Evolutionary conservation across 169 alveolate genomes (phyloP).

Genomic region (Babesia sp.): DNA sequence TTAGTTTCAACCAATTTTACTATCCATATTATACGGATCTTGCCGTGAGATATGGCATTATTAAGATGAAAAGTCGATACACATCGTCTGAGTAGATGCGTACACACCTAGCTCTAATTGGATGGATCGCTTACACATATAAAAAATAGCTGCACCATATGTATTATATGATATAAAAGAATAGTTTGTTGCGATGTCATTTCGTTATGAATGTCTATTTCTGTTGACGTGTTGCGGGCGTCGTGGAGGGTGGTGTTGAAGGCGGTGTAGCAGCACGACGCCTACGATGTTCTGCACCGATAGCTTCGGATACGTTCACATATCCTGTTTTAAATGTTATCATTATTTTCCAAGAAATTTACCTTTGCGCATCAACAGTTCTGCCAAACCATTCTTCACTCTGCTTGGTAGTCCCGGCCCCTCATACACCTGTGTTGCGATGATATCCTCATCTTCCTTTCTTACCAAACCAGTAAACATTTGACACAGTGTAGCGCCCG

Average conservation of each 20-base stretch:
- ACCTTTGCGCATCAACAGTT: constrained; percentile 38
- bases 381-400: constrained; percentile 57
- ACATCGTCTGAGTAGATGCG: too few relatives aligned
- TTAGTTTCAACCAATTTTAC: too few relatives aligned
- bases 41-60: too few relatives aligned
- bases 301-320: constrained; percentile 40
- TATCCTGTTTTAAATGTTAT: constrained; percentile 20
- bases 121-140: too few relatives aligned
- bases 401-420: constrained; percentile 62
- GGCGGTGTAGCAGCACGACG: not conserved
- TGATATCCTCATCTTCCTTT: not conserved
- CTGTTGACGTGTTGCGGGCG: not conserved
- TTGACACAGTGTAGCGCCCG: constrained; percentile 86
- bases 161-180: too few relatives aligned
- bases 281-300: constrained; percentile 58
- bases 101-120: too few relatives aligned
- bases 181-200: too few relatives aligned
- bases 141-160: too few relatives aligned
- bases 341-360: not conserved
- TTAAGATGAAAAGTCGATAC: too few relatives aligned
- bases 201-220: not conserved
- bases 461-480: constrained; percentile 78
- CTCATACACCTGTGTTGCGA: constrained; percentile 39
- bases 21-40: too few relatives aligned
- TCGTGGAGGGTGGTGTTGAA: not conserved